Evolutionary conservation across 2,329 filamentous ascomycete species (phyloP).

Genomic region (Ascochyta fabae): DNA sequence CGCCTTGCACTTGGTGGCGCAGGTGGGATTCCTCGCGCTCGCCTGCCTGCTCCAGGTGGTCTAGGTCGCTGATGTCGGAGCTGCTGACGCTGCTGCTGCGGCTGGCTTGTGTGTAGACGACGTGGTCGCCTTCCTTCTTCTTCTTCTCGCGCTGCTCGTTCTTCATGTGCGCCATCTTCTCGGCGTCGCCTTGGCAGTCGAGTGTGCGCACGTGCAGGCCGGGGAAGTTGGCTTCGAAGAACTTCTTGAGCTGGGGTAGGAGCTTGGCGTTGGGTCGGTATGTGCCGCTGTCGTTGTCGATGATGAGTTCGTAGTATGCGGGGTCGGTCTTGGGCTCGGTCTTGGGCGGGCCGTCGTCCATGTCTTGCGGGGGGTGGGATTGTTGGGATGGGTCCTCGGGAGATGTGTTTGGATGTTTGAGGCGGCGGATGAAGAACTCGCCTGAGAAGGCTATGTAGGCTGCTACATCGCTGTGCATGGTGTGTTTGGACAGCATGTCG

Average conservation of each 20-base stretch:
- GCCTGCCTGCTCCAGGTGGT: slow-evolving; percentile 43
- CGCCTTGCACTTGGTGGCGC: slow-evolving; percentile 37
- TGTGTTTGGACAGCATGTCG: slow-evolving; percentile 91
- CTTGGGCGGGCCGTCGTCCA: slow-evolving; percentile 55
- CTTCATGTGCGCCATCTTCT: slow-evolving; percentile 77
- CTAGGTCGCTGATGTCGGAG: slow-evolving; percentile 65
- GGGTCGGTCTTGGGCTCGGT: slow-evolving; percentile 58
- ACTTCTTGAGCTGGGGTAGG: slow-evolving; percentile 73
- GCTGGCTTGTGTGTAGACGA: slow-evolving; percentile 62
- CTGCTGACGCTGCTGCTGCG: slow-evolving; percentile 57
- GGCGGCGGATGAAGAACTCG: slow-evolving; percentile 86
- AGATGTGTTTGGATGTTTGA: slow-evolving; percentile 58
- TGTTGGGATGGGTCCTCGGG: slow-evolving; percentile 43
- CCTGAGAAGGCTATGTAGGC: slow-evolving; percentile 91
- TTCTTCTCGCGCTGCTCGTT: slow-evolving; percentile 75
- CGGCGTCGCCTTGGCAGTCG: slow-evolving; percentile 74
- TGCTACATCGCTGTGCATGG: slow-evolving; percentile 93
- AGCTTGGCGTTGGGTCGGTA: slow-evolving; percentile 84
- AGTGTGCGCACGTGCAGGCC: slow-evolving; percentile 76
- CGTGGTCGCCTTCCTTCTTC: slow-evolving; percentile 63
- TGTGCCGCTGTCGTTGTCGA: slow-evolving; percentile 94
- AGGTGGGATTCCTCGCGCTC: slow-evolving; percentile 33
- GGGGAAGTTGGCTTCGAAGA: slow-evolving; percentile 75
- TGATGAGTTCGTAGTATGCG: slow-evolving; percentile 78
- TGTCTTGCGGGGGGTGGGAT: slow-evolving; percentile 61